Conservation (phyloP, 148 eudicot genomes). For the Vaccinium macrocarpon region DNA sequence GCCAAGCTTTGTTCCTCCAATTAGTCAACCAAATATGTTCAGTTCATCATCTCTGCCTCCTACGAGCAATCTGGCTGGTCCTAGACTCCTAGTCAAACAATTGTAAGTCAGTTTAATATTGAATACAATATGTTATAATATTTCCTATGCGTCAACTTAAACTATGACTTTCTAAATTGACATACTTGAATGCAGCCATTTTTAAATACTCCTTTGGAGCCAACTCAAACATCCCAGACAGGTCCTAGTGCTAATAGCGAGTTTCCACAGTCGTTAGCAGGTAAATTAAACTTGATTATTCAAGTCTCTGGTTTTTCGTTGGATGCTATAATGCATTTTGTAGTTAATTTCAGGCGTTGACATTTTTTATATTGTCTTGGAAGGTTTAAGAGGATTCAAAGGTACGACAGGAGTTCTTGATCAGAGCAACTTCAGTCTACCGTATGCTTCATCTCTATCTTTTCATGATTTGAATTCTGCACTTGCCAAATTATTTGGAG, state of each 20-base stretch:
- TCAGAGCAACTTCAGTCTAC: neutral
- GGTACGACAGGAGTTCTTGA: neutral
- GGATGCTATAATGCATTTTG: neutral
- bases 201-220: neutral
- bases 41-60: neutral
- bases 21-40: neutral
- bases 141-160: neutral
- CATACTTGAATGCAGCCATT: neutral
- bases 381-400: neutral
- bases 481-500: neutral
- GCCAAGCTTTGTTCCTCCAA: neutral
- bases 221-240: constrained; percentile 2
- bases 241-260: neutral
- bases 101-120: constrained; percentile 1
- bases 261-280: neutral
- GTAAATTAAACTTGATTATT: neutral
- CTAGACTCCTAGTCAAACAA: constrained; percentile 1
- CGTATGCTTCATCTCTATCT: constrained; percentile 5
- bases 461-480: neutral
- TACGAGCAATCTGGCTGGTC: neutral
- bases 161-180: neutral
- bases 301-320: neutral
- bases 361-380: neutral
- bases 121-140: neutral
- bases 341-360: neutral